Conservation (phyloP, 192 early-diverging fungal species). For the Phycomyces nitens region DNA sequence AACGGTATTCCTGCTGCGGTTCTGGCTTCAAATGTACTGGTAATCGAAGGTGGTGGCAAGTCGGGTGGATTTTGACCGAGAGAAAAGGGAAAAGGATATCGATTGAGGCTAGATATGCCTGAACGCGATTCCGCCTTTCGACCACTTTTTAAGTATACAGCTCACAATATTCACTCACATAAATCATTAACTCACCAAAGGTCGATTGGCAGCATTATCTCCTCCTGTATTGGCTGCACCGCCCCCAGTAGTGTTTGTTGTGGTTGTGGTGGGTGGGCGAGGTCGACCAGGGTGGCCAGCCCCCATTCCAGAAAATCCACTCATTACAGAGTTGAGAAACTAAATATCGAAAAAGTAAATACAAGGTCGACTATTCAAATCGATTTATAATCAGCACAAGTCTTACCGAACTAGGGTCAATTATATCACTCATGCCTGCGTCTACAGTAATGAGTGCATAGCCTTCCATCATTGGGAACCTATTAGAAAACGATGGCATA, state of each 20-base stretch:
- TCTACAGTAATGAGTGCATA: constrained; percentile 35
- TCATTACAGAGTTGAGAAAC: not conserved
- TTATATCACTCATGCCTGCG: constrained; percentile 15
- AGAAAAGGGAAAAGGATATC: constrained; percentile 15
- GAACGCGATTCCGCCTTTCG: too few relatives aligned
- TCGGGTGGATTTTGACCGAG: constrained; percentile 5
- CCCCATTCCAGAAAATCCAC: not conserved
- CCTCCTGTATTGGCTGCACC: not conserved
- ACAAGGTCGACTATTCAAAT: too few relatives aligned
- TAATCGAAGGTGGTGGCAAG: not conserved
- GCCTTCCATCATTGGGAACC: constrained; percentile 34
- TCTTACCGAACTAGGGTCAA: constrained; percentile 21
- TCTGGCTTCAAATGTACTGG: constrained; percentile 10
- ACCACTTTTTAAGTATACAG: too few relatives aligned
- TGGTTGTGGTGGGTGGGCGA: not conserved
- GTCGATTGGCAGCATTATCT: not conserved
- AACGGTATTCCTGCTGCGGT: constrained; percentile 22
- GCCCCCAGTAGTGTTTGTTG: not conserved
- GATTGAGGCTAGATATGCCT: not conserved
- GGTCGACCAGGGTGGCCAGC: not conserved
- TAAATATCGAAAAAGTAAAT: not conserved
- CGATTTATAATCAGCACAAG: not conserved
- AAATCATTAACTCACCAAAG: constrained; percentile 1
- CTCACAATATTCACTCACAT: too few relatives aligned
- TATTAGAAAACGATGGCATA: constrained; percentile 4